A percentile compares a stretch with the other conserved stretches of the same genome.
Conservation (phyloP, 2,329 filamentous ascomycete species). For the Colletotrichum sp. region DNA sequence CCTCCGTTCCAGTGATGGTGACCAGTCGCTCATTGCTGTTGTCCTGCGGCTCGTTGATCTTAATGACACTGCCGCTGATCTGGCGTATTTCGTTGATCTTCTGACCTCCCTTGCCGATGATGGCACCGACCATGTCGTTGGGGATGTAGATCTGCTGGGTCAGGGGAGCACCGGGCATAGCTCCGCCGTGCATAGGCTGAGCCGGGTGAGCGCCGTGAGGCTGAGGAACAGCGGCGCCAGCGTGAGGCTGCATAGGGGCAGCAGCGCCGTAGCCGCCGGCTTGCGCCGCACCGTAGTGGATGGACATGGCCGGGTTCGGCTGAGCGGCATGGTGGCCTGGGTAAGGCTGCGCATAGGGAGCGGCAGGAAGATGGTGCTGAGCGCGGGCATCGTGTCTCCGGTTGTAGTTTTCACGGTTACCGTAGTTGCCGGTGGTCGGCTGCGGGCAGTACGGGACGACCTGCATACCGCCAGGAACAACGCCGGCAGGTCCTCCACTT, state of each 20-base stretch:
- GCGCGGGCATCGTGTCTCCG: slow-evolving; percentile 75
- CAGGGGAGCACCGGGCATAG: slow-evolving; percentile 77
- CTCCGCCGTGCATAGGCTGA: slow-evolving; percentile 72
- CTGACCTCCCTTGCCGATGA: slow-evolving; percentile 96
- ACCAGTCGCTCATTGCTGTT: slow-evolving; percentile 98
- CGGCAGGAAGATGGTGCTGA: slow-evolving; percentile 69
- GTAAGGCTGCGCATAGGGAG: slow-evolving; percentile 78
- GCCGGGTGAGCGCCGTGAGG: slow-evolving; percentile 60
- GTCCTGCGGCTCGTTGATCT: slow-evolving; percentile 99
- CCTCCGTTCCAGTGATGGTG: slow-evolving; percentile 95
- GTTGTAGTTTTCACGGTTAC: slow-evolving; percentile 83
- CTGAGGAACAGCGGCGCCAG: slow-evolving; percentile 60
- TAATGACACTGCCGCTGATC: slow-evolving; percentile 96
- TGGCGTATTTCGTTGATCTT: slow-evolving; percentile 99
- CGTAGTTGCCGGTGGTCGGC: slow-evolving; percentile 89
- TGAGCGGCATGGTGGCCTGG: slow-evolving; percentile 66
- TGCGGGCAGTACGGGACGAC: slow-evolving; percentile 98
- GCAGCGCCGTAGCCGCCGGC: slow-evolving; percentile 77
- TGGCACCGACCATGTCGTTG: slow-evolving; percentile 99
- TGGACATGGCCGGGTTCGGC: slow-evolving; percentile 65
- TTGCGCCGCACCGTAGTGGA: slow-evolving; percentile 76
- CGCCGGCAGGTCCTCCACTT: slow-evolving; percentile 89
- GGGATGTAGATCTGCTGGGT: slow-evolving; percentile 99
- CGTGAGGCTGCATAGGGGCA: slow-evolving; percentile 79
- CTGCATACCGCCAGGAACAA: slow-evolving; percentile 96